These are phyloP conservation scores for Nelumbo lutea DNA, from an alignment of 164 flowering plant genomes.

Conservation along the genomic window DNA sequence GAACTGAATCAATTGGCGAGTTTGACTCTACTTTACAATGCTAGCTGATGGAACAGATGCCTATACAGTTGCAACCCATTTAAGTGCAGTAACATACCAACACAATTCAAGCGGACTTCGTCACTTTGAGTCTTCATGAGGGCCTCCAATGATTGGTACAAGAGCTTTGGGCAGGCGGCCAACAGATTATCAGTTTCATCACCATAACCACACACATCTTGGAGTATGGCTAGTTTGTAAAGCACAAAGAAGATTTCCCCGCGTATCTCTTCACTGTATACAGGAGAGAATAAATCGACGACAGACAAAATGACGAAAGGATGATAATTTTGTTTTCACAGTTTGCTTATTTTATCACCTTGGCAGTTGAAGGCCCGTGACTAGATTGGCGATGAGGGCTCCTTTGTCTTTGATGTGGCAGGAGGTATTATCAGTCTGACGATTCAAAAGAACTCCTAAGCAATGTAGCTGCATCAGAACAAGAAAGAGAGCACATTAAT, in stretches of 20 bases:
- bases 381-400: conserved; percentile 54
- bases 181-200: conserved; percentile 35
- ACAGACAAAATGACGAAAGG: neutral
- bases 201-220: conserved; percentile 20
- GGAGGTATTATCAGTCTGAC: conserved; percentile 29
- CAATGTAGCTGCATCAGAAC: conserved; percentile 75
- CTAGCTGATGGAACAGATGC: neutral
- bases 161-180: conserved; percentile 46
- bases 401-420: conserved; percentile 44
- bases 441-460: conserved; percentile 65
- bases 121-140: conserved; percentile 82
- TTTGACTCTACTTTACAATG: neutral
- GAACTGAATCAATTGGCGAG: neutral
- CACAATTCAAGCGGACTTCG: conserved; percentile 73
- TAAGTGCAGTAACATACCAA: conserved; percentile 44
- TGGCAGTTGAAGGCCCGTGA: conserved; percentile 70
- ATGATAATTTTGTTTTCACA: neutral
- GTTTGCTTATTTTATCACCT: conserved; percentile 36
- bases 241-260: conserved; percentile 87
- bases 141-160: conserved; percentile 60
- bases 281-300: neutral
- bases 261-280: conserved; percentile 70
- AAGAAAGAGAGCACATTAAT: neutral
- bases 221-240: conserved; percentile 50
- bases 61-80: neutral